Percentiles rank a stretch among this genome's conserved stretches.
Conservation (phyloP, 1,139 yeast species). For the Kodamaea ohmeri region DNA sequence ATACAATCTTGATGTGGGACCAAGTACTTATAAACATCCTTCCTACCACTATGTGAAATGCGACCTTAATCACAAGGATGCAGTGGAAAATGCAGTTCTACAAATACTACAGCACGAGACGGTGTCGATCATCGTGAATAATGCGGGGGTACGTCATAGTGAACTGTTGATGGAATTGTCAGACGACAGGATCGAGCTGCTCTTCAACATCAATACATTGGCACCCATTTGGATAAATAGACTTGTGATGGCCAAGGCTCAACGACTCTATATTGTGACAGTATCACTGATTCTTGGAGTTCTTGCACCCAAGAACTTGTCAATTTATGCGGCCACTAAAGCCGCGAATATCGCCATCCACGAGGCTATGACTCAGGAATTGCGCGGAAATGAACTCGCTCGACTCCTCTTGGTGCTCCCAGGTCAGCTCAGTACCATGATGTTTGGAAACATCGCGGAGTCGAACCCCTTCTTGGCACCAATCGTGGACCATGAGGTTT, state of each 20-base stretch:
- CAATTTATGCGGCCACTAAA: conserved; percentile 65
- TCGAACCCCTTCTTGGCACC: conserved; percentile 67
- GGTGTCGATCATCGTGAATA: conserved; percentile 61
- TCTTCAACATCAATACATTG: conserved; percentile 55
- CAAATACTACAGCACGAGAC: conserved; percentile 30
- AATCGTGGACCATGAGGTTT: conserved; percentile 37
- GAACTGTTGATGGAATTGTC: conserved; percentile 39
- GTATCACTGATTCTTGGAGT: conserved; percentile 70
- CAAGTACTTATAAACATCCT: conserved; percentile 21
- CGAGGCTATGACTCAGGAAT: conserved; percentile 57
- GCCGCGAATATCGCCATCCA: conserved; percentile 59
- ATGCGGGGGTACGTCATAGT: conserved; percentile 68
- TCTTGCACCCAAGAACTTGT: conserved; percentile 65
- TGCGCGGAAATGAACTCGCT: conserved; percentile 25
- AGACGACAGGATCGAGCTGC: conserved; percentile 27
- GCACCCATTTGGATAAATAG: conserved; percentile 55
- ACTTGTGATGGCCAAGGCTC: conserved; percentile 30
- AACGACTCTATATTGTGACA: conserved; percentile 52
- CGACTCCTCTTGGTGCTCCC: conserved; percentile 55
- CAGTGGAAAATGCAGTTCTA: conserved; percentile 22
- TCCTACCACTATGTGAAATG: conserved; percentile 34
- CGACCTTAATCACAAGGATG: conserved; percentile 45
- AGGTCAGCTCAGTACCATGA: conserved; percentile 62
- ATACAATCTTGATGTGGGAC: conserved; percentile 46
- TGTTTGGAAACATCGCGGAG: conserved; percentile 63